Evolutionary conservation across 1,284 basidiomycete species (phyloP).

Genomic region (Ustilago crameri): DNA sequence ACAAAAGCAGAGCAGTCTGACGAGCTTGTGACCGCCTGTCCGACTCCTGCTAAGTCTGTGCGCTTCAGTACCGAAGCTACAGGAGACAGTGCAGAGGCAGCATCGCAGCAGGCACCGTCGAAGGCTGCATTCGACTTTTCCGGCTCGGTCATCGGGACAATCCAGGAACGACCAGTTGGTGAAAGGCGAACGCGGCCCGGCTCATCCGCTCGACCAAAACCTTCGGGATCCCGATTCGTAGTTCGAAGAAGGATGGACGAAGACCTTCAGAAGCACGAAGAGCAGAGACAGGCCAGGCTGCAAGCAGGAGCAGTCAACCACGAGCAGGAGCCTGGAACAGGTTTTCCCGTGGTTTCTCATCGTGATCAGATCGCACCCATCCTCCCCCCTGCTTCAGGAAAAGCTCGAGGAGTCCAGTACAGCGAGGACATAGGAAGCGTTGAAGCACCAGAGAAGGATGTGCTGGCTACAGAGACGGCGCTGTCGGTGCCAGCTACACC

Average conservation of each 20-base stretch:
- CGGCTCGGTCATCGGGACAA: conserved; percentile 39
- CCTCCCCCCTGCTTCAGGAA: conserved; percentile 15
- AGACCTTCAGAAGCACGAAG: conserved; percentile 41
- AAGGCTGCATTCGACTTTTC: conserved; percentile 12
- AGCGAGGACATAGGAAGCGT: conserved; percentile 40
- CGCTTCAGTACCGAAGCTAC: conserved; percentile 14
- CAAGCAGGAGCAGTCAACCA: conserved; percentile 13
- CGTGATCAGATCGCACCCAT: conserved; percentile 39
- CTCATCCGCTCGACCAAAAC: conserved; percentile 10
- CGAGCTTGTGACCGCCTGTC: background rate
- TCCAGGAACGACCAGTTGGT: conserved; percentile 35
- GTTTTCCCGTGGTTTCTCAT: conserved; percentile 35
- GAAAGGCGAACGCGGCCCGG: conserved; percentile 7
- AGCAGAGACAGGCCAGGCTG: conserved; percentile 20
- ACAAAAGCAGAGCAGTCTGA: background rate
- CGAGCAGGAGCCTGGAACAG: conserved; percentile 37
- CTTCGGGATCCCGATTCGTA: conserved; percentile 37
- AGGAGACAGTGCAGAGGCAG: background rate
- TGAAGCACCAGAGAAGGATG: conserved; percentile 32
- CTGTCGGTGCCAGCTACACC: background rate
- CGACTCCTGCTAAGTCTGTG: conserved; percentile 4
- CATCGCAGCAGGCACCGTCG: background rate
- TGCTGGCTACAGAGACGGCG: conserved; percentile 15
- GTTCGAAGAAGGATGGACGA: conserved; percentile 45
- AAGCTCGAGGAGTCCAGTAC: conserved; percentile 5